Percentiles rank a stretch among this genome's conserved stretches.
These are phyloP conservation scores for Fusarium odoratissimum DNA, from an alignment of 2,329 filamentous ascomycete species.

Conservation along the genomic window DNA sequence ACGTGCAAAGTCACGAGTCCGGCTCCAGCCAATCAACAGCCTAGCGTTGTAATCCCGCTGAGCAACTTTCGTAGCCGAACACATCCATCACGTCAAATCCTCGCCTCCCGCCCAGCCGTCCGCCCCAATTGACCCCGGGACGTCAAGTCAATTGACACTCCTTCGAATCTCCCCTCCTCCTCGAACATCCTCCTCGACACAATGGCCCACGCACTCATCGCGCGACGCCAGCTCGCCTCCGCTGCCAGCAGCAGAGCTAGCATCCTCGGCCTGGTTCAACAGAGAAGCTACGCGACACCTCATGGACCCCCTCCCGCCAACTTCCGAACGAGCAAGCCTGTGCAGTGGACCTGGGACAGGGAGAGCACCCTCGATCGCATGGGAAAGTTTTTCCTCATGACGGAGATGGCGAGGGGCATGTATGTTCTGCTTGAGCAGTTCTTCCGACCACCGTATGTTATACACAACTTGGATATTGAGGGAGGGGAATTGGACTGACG, in stretches of 20 bases:
- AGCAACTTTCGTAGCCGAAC: slow-evolving; percentile 48
- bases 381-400: slow-evolving; percentile 94
- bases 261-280: slow-evolving; percentile 43
- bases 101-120: slow-evolving; percentile 42
- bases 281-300: slow-evolving; percentile 71
- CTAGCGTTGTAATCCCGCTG: slow-evolving; percentile 56
- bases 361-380: slow-evolving; percentile 84
- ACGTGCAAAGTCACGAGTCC: slow-evolving; percentile 48
- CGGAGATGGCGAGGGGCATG: slow-evolving; percentile 97
- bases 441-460: slow-evolving; percentile 94
- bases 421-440: slow-evolving; percentile 97
- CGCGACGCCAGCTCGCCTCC: slow-evolving; percentile 51
- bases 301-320: slow-evolving; percentile 81
- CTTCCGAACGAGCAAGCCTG: slow-evolving; percentile 80
- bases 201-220: slow-evolving; percentile 53
- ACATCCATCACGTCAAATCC: slow-evolving; percentile 46
- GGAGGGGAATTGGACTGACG: slow-evolving; percentile 23
- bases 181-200: slow-evolving; percentile 27
- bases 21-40: slow-evolving; percentile 50
- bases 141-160: slow-evolving; percentile 47
- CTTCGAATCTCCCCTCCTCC: slow-evolving; percentile 20
- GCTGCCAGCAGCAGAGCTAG: slow-evolving; percentile 35
- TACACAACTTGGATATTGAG: neutral
- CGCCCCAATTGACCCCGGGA: slow-evolving; percentile 43
- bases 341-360: slow-evolving; percentile 82